Conservation (phyloP, 345 rosid species). For the Eucalyptus sp. region DNA sequence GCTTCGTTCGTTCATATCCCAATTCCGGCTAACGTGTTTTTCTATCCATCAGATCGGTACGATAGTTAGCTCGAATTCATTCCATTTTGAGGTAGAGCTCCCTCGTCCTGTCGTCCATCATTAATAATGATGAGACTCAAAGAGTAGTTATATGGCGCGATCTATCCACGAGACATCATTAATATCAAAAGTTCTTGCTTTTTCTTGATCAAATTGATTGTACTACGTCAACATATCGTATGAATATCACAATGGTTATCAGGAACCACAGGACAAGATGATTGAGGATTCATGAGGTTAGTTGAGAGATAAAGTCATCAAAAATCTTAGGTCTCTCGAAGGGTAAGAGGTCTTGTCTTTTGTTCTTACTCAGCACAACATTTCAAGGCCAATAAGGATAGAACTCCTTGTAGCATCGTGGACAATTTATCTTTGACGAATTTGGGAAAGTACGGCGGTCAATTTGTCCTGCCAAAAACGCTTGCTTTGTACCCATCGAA, state of each 20-base stretch:
- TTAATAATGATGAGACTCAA: not conserved
- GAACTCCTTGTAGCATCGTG: fast-evolving
- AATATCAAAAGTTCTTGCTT: not conserved
- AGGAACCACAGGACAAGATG: not conserved
- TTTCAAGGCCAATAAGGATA: not conserved
- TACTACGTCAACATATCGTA: not conserved
- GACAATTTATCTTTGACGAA: not conserved
- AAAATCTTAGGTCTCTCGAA: not conserved
- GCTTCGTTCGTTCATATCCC: not conserved
- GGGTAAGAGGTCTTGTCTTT: not conserved
- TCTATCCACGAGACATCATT: not conserved
- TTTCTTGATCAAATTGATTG: not conserved
- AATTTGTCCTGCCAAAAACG: not conserved
- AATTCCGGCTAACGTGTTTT: not conserved
- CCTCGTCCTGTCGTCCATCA: not conserved
- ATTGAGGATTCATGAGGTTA: not conserved
- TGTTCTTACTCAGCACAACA: not conserved
- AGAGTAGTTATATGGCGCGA: not conserved
- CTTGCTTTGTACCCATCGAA: not conserved
- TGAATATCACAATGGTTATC: not conserved
- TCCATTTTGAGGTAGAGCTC: not conserved
- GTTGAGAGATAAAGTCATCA: not conserved
- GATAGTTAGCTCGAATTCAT: not conserved
- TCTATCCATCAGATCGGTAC: not conserved
- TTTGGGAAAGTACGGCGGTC: not conserved